Conservation (phyloP, 228 moss, liverwort and hornwort genomes). For the Sphagnum magellanicum region DNA sequence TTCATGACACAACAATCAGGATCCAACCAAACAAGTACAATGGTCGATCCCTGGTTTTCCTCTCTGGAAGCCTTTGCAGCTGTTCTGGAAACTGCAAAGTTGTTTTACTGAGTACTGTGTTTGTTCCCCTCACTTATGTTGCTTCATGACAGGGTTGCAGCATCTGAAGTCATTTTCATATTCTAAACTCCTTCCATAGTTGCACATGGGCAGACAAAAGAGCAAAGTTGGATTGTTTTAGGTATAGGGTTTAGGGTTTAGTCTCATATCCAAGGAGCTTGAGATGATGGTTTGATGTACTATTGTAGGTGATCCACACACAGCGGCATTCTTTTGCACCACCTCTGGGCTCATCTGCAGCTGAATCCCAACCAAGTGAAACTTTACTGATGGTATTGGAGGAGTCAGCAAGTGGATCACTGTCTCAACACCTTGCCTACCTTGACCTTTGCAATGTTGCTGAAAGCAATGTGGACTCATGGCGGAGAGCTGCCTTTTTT, state of each 20-base stretch:
- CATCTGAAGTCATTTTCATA: background rate
- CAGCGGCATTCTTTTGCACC: slow-evolving; percentile 75
- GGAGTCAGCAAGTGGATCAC: slow-evolving; percentile 45
- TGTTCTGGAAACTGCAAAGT: too few relatives aligned
- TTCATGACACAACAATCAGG: background rate
- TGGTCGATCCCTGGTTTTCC: too few relatives aligned
- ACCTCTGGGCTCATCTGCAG: slow-evolving; percentile 73
- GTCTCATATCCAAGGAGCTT: too few relatives aligned
- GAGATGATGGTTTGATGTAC: too few relatives aligned
- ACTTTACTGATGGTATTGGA: slow-evolving; percentile 67
- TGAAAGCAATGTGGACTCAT: slow-evolving; percentile 91
- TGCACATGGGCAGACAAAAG: background rate
- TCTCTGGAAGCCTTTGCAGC: too few relatives aligned
- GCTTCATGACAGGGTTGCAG: too few relatives aligned
- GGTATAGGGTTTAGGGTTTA: background rate
- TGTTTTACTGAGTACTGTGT: too few relatives aligned
- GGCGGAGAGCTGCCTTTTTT: slow-evolving; percentile 88
- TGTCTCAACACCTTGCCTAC: slow-evolving; percentile 74
- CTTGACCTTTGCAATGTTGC: slow-evolving; percentile 70
- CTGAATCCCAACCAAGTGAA: slow-evolving; percentile 77
- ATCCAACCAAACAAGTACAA: too few relatives aligned
- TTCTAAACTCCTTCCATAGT: background rate
- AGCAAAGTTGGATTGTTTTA: background rate
- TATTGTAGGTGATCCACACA: slow-evolving; percentile 59
- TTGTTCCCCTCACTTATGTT: too few relatives aligned